Evolutionary conservation across 1,139 yeast genomes (phyloP), one percentile per base, ranked within the genome.

Genomic region (Saccharomyces pastorianus): DNA sequence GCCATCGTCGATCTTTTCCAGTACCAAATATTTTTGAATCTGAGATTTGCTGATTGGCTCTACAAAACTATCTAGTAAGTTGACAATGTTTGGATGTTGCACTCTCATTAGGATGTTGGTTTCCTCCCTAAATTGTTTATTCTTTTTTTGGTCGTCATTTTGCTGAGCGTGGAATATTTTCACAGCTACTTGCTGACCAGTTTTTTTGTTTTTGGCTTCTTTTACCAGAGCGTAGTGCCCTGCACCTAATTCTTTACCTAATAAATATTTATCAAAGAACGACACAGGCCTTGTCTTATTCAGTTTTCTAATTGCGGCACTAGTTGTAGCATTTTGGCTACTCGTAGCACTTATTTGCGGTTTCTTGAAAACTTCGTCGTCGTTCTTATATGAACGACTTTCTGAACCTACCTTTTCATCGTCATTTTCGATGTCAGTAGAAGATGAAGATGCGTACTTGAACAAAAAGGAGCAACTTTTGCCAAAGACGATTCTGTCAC

Each of bases 191-290:
- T 77, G 69, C 54, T 78, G 78, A 0, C 88, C 88, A 0, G 83
- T 76, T 14, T 71, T 67, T 59, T 83, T 77, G 59, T 80, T 77
- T 25, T 76, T 73, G 2, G 89, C 89, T 59, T 84, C 88, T 64
- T 81, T 83, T 1, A 86, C 95, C 20, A 83, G 81, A 0, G 93
- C 93, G 66, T 85, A 86, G 69, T 85, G 93, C 0, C 95, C 95
- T 3, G 85, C 73, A 0, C 95, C 95, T 28, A 86, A 70, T 59
- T 83, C 81, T 55, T 74, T 75, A 0, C 88, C 87, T 44, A 84
- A 61, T 0, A 81, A 73, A 63, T 84, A 86, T 57, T 79, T 79
- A 63, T 84, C 87, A 59, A 78, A 82, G 58, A 85, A 81, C 49
- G 65, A 56, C 52, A 52, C 55, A 14, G 57, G 54, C 53, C 53